Percentiles rank a stretch among this genome's conserved stretches.
Conservation (phyloP, 441 rosid species). For the Manihot esculenta region DNA sequence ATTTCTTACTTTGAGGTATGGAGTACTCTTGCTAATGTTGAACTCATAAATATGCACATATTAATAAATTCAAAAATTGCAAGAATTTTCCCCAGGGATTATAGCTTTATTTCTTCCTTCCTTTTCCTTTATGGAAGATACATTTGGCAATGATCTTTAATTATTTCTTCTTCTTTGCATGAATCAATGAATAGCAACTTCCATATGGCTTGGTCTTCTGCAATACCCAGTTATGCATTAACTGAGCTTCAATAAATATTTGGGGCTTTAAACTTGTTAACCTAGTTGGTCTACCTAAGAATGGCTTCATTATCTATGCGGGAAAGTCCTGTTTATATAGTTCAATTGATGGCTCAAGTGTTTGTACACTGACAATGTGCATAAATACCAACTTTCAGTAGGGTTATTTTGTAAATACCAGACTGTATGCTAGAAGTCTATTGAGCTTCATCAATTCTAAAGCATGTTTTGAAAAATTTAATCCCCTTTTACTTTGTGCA, state of each 20-base stretch:
- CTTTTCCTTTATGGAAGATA: too few species aligned
- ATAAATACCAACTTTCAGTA: not conserved
- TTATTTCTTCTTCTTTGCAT: not conserved
- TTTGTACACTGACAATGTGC: not conserved
- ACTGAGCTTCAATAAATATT: not conserved
- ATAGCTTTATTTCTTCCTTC: too few species aligned
- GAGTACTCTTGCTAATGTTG: not conserved
- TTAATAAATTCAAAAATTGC: too few species aligned
- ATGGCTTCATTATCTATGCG: too few species aligned
- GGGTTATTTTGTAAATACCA: not conserved
- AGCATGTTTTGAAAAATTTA: not conserved
- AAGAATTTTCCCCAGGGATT: too few species aligned
- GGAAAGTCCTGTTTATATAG: too few species aligned
- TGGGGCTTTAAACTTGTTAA: too few species aligned
- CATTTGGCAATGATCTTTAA: not conserved
- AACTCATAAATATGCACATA: too few species aligned
- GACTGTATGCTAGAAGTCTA: too few species aligned
- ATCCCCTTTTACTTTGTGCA: conserved; percentile 19
- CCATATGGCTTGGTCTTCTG: not conserved
- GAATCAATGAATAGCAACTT: not conserved
- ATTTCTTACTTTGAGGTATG: not conserved
- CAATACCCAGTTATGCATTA: not conserved
- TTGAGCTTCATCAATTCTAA: not conserved
- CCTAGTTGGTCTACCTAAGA: too few species aligned
- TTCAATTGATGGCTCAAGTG: too few species aligned